Percentiles rank a stretch among this genome's conserved stretches.
Evolutionary conservation across 805 yeast genomes (phyloP).

Genomic region (Candida fluviatilis): DNA sequence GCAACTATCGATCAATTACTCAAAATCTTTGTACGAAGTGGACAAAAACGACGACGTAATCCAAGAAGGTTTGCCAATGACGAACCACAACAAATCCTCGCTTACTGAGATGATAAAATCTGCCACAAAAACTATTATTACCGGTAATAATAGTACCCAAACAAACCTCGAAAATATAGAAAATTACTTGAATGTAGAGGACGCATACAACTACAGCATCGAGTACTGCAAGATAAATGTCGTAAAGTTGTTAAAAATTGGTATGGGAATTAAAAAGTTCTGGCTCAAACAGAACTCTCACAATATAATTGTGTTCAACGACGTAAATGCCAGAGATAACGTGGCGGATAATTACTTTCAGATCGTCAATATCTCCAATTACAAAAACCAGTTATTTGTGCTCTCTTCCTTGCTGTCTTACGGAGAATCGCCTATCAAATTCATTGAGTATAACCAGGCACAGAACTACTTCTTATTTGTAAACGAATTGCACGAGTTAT

Average conservation of each 20-base stretch:
- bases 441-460: conserved; percentile 21
- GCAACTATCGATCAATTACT: conserved; percentile 28
- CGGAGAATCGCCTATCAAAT: conserved; percentile 11
- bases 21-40: conserved; percentile 31
- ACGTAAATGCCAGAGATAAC: conserved; percentile 11
- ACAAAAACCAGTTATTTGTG: conserved; percentile 23
- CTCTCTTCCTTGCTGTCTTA: conserved; percentile 30
- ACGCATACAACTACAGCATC: conserved; percentile 20
- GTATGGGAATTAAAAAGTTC: conserved; percentile 24
- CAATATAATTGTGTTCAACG: conserved; percentile 29
- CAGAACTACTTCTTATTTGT: conserved; percentile 26
- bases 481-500: conserved; percentile 21
- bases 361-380: conserved; percentile 28
- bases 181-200: conserved; percentile 33
- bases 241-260: conserved; percentile 29
- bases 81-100: conserved; percentile 22
- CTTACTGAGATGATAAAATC: conserved; percentile 24
- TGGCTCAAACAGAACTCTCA: conserved; percentile 40
- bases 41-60: conserved; percentile 22
- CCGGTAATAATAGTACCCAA: conserved; percentile 15
- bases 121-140: conserved; percentile 31
- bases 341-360: conserved; percentile 21
- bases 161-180: conserved; percentile 33
- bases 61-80: conserved; percentile 33
- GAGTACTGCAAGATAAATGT: conserved; percentile 26